Base-by-base conservation (phyloP, 2,329 filamentous ascomycete genomes). In the Neofusicoccum cordaticola region DNA sequence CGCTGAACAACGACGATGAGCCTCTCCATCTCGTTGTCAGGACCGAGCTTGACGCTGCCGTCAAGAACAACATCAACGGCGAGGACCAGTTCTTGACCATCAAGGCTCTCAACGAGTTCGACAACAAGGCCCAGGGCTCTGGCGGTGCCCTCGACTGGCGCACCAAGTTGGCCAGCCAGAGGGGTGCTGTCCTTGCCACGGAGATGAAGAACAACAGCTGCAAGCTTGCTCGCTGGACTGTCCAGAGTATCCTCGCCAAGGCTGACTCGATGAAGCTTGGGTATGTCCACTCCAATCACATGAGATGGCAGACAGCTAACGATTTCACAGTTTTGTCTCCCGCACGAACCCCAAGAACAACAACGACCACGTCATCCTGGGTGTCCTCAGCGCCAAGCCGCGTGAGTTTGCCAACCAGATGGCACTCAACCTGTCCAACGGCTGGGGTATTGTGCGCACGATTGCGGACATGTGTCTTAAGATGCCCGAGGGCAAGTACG, bases 201-300 rank as follows among this genome's bases (percentile, higher is more conserved):
- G 95, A 99, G 84, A 99, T 99, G 95, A 99, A 99, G 91, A 99
- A 99, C 88, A 99, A 99, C 87, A 93, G 89, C 76, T 96, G 92
- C 90, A 99, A 99, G 85, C 89, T 99, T 68, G 95, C 95, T 65
- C 86, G 95, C 78, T 99, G 95, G 95, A 97, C 95, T 37, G 92
- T 94, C 48, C 95, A 99, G 84, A 92, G 90, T 75, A 97, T 99
- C 75, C 87, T 99, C 65, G 93, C 94, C 77, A 93, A 93, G 82
- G 93, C 95, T n/a, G 95, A 99, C 77, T 85, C 93, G 70, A 97
- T 99, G 93, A 99, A 98, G 85, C 88, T 99, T 78, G 95, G 92
- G 90, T 93, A 84, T 69, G 88, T 84, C 47, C 67, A 68, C 19
- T 64, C 45, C 34, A 39, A 50, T 53, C 13, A 58, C 70, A 53